phyloP scores from a whole-genome alignment of 352 stramenopile genomes.

The Phytophthora pinifolia region DNA sequence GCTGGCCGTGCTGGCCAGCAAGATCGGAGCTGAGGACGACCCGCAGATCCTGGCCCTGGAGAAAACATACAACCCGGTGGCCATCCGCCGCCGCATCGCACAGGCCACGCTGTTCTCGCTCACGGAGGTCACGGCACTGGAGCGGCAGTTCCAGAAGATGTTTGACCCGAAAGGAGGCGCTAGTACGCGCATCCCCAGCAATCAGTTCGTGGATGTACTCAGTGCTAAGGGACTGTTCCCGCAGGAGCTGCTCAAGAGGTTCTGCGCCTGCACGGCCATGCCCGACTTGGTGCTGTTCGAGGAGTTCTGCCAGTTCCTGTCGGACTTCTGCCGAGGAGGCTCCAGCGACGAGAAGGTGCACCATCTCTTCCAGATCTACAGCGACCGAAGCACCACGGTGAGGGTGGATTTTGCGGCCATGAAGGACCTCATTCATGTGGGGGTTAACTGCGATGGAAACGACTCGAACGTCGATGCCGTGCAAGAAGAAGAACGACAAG shows the following conservation, averaged over 20 bases:
- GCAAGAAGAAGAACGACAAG: constrained; percentile 40
- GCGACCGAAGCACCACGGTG: constrained; percentile 28
- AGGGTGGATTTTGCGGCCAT: constrained; percentile 39
- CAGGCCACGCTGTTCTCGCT: constrained; percentile 70
- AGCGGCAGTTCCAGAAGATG: constrained; percentile 78
- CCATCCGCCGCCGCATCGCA: constrained; percentile 77
- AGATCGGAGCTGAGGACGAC: constrained; percentile 72
- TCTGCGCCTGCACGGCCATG: constrained; percentile 44
- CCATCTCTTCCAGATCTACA: constrained; percentile 66
- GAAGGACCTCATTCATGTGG: constrained; percentile 46
- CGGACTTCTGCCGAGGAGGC: constrained; percentile 62
- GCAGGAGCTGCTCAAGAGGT: constrained; percentile 38
- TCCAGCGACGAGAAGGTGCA: constrained; percentile 40
- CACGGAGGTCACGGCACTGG: constrained; percentile 69
- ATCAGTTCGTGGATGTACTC: constrained; percentile 61
- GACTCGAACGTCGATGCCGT: constrained; percentile 22
- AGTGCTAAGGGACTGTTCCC: constrained; percentile 48
- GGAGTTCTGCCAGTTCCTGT: constrained; percentile 82
- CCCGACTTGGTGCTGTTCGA: constrained; percentile 71
- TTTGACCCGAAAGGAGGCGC: constrained; percentile 75
- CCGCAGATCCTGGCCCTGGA: constrained; percentile 70
- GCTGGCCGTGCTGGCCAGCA: constrained; percentile 61
- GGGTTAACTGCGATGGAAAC: constrained; percentile 26
- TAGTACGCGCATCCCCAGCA: constrained; percentile 60
- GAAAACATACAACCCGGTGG: constrained; percentile 76